Percentiles rank a stretch among this genome's conserved stretches.
Evolutionary conservation across 257 asterid genomes (phyloP).

Genomic region (Dorcoceras hygrometricum): DNA sequence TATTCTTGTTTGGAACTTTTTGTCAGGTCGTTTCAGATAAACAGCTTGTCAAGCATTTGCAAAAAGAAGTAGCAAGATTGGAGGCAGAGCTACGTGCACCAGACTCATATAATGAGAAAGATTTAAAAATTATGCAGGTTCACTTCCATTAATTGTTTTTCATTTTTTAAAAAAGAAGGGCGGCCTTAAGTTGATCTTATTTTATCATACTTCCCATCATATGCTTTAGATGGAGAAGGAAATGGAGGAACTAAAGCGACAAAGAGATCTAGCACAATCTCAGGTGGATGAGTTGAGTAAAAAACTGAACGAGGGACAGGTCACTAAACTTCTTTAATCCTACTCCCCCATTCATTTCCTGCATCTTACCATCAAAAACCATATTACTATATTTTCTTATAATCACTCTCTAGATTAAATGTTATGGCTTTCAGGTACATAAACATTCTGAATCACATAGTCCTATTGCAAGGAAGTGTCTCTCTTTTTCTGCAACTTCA

Average conservation of each 20-base stretch:
- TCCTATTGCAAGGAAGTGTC: slow-evolving; percentile 75
- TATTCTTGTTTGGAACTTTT: slow-evolving; percentile 13
- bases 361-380: background rate
- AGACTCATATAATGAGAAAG: slow-evolving; percentile 68
- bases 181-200: background rate
- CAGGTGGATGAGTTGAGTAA: slow-evolving; percentile 75
- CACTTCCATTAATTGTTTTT: slow-evolving; percentile 10
- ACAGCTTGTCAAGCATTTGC: slow-evolving; percentile 91
- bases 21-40: slow-evolving; percentile 84
- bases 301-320: slow-evolving; percentile 80
- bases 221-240: slow-evolving; percentile 85
- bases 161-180: background rate
- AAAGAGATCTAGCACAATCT: slow-evolving; percentile 87
- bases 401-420: no score
- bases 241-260: slow-evolving; percentile 86
- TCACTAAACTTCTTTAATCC: slow-evolving; percentile 21
- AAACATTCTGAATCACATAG: slow-evolving; percentile 46
- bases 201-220: slow-evolving; percentile 27
- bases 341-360: background rate
- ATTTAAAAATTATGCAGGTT: slow-evolving; percentile 74
- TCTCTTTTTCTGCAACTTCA: slow-evolving; percentile 68
- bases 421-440: slow-evolving; percentile 35
- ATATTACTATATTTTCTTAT: background rate
- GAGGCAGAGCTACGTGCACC: slow-evolving; percentile 92
- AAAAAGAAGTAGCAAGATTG: slow-evolving; percentile 92